Evolutionary conservation across 2,329 filamentous ascomycete genomes (phyloP).

Genomic region (Xylaria sp.): DNA sequence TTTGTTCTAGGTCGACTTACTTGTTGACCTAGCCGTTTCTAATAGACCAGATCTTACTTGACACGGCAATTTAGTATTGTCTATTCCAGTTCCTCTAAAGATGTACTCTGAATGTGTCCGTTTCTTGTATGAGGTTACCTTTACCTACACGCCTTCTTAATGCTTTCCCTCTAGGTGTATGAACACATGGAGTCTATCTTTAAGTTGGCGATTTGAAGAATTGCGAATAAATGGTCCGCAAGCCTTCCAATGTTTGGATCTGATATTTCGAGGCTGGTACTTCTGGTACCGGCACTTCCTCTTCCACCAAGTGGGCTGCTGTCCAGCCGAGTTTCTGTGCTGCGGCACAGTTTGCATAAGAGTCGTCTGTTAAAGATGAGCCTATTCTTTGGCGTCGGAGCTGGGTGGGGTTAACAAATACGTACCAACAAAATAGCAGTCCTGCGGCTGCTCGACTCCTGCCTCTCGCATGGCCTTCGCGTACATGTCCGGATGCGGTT

Average conservation of each 20-base stretch:
- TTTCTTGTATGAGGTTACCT: background rate
- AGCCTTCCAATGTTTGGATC: conserved; percentile 78
- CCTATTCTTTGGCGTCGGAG: background rate
- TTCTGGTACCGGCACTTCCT: conserved; percentile 71
- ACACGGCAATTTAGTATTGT: conserved; percentile 9
- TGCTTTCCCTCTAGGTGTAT: background rate
- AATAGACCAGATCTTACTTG: conserved; percentile 3
- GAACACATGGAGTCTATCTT: background rate
- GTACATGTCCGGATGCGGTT: conserved; percentile 85
- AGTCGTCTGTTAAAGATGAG: conserved; percentile 75
- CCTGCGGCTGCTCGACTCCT: conserved; percentile 70
- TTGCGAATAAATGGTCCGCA: conserved; percentile 81
- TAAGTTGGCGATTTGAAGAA: conserved; percentile 75
- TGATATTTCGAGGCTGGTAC: conserved; percentile 77
- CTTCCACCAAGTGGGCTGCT: conserved; percentile 85
- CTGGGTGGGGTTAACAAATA: background rate
- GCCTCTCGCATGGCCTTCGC: conserved; percentile 90
- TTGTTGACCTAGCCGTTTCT: background rate
- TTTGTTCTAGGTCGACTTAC: background rate
- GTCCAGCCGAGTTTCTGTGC: conserved; percentile 87
- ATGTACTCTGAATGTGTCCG: background rate
- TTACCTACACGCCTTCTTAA: background rate
- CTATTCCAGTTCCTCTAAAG: conserved; percentile 7
- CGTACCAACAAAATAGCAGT: conserved; percentile 94
- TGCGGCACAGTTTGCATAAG: conserved; percentile 80